These are phyloP conservation scores for Plasmodium blacklocki DNA, from an alignment of 169 alveolate species.

Conservation along the genomic window DNA sequence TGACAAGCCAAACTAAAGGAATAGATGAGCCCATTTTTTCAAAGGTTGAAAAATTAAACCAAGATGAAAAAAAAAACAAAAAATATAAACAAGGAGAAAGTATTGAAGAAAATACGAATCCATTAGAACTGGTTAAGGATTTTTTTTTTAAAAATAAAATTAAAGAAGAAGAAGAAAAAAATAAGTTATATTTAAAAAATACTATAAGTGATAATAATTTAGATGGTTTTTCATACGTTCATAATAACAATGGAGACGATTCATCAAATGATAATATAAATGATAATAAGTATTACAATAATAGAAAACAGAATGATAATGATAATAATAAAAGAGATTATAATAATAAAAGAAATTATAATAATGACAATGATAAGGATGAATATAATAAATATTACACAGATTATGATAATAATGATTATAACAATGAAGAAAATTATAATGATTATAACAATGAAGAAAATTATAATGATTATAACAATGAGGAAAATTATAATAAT, in stretches of 20 bases:
- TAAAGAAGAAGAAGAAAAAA: background rate
- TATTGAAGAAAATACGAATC: too few relatives aligned
- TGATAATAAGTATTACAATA: too few relatives aligned
- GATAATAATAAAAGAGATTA: too few relatives aligned
- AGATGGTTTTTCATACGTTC: too few relatives aligned
- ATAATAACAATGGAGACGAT: too few relatives aligned
- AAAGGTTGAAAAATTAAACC: background rate
- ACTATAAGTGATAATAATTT: too few relatives aligned
- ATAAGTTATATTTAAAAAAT: too few relatives aligned
- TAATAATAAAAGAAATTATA: too few relatives aligned
- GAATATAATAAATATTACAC: background rate
- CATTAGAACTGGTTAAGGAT: too few relatives aligned
- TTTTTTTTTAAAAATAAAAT: too few relatives aligned
- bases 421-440: background rate
- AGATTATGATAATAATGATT: background rate
- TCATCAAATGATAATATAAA: too few relatives aligned
- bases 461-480: slow-evolving; percentile 1
- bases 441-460: background rate
- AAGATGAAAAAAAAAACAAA: slow-evolving; percentile 1
- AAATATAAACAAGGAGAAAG: background rate
- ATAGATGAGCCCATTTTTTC: background rate
- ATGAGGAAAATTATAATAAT: background rate
- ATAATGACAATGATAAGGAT: background rate
- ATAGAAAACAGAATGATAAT: too few relatives aligned
- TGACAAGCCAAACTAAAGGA: background rate